A percentile compares a stretch with the other conserved stretches of the same genome.
Conservation (phyloP, 169 alveolate genomes). For the Plasmodium gonderi region DNA sequence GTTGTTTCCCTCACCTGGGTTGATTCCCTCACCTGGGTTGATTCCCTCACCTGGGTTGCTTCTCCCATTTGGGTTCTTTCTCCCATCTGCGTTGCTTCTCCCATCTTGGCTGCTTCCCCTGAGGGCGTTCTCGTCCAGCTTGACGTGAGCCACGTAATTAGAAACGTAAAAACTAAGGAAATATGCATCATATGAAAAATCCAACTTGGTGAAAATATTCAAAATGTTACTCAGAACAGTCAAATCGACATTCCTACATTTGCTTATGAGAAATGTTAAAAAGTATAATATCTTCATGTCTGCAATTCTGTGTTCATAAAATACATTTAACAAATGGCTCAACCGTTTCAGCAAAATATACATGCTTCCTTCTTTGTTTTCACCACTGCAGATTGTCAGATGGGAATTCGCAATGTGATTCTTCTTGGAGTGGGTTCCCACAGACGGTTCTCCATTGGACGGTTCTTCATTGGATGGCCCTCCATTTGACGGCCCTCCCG, state of each 20-base stretch:
- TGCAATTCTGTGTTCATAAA: conserved; percentile 1
- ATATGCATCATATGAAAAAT: conserved; percentile 13
- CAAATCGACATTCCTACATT: conserved; percentile 27
- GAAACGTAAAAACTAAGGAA: conserved; percentile 19
- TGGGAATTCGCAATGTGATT: neutral
- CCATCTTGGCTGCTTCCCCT: neutral
- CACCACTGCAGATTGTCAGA: too few species aligned
- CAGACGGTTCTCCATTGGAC: neutral
- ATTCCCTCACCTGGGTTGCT: neutral
- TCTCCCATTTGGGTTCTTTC: neutral
- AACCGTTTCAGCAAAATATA: neutral
- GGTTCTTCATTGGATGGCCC: too few species aligned
- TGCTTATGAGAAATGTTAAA: neutral
- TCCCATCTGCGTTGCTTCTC: neutral
- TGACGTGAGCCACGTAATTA: neutral
- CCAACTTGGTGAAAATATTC: conserved; percentile 24
- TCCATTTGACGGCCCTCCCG: neutral
- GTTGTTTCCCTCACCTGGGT: neutral
- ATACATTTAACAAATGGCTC: conserved; percentile 37
- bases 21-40: neutral
- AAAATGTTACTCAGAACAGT: conserved; percentile 23
- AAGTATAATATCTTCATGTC: conserved; percentile 15
- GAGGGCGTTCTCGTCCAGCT: neutral
- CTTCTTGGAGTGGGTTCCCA: neutral
- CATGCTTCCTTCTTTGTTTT: neutral